These are phyloP conservation scores for Eleusine indica DNA, from an alignment of 176 grass and related monocot species.

Conservation along the genomic window DNA sequence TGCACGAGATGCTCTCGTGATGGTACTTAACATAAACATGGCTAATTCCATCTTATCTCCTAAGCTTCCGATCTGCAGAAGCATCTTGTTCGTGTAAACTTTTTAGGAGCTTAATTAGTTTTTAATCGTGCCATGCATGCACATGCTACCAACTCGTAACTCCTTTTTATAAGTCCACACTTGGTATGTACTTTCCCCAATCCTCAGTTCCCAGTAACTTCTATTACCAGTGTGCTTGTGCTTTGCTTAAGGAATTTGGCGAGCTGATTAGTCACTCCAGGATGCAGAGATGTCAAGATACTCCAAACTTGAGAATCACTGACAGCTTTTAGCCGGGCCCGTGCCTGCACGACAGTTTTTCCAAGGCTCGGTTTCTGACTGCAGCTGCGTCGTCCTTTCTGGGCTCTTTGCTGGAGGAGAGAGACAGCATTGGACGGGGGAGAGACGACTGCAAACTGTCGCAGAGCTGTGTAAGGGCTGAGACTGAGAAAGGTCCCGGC, in stretches of 20 bases:
- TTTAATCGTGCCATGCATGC: background rate
- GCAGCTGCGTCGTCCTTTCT: slow-evolving; percentile 41
- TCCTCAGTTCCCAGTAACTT: slow-evolving; percentile 45
- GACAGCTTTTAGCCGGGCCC: slow-evolving; percentile 11
- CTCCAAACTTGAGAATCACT: slow-evolving; percentile 26
- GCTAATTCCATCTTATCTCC: slow-evolving; percentile 32
- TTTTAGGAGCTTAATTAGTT: background rate
- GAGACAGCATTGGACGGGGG: slow-evolving; percentile 32
- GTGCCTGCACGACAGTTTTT: slow-evolving; percentile 37
- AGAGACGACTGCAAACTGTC: slow-evolving; percentile 7
- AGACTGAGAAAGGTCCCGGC: too few relatives aligned
- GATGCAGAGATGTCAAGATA: slow-evolving; percentile 1
- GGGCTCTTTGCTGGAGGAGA: background rate
- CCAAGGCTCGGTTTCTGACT: slow-evolving; percentile 18
- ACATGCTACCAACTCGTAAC: slow-evolving; percentile 11
- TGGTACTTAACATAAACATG: background rate
- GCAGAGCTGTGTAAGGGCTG: background rate
- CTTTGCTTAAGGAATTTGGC: slow-evolving; percentile 39
- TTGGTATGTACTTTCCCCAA: background rate
- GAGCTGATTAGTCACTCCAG: background rate
- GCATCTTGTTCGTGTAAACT: slow-evolving; percentile 4
- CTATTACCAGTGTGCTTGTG: background rate
- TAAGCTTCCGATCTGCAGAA: background rate
- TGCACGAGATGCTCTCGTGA: slow-evolving; percentile 31
- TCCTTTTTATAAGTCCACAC: background rate